Base-by-base conservation (phyloP, 1,284 basidiomycete genomes). In the Rhodofomes roseus region DNA sequence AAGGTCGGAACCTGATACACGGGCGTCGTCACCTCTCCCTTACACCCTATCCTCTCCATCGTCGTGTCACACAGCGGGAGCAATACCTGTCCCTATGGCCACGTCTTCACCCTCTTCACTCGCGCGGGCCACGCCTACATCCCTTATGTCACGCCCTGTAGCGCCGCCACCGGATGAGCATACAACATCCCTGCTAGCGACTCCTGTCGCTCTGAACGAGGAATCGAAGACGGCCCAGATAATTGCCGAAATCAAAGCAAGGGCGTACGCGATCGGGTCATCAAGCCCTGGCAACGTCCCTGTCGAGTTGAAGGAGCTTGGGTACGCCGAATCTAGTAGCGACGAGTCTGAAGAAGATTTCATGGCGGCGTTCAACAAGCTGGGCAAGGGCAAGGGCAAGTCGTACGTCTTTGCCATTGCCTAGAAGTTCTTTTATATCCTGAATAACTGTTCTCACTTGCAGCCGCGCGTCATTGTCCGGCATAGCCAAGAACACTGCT, bases 211-310 rank as follows among this genome's bases (percentile, higher is more conserved):
- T 7, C 70, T 85, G 18, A 77, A 81, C 63, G 65, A 74, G 2
- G 76, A 75, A 20, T 69, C 74, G 23, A 88, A 84, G 70, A 78
- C 87, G 1, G 78, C 79, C 18, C 73, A 78, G 63, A 76, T 89
- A 41, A 84, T 91, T 53, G 85, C 80, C 5, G 74, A 82, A 36
- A 87, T 90, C 59, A 86, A 79, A 70, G 84, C 81, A 6, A 78
- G 76, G 59, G 71, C 67, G 3, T 60, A 56, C 16, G 76, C 74
- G 27, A 74, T 67, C 20, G 65, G 69, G 16, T 76, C 75, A 34
- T 83, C 79, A 48, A 77, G 79, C 16, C 78, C 81, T 18, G 73
- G 70, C 63, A 23, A 68, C 61, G 31, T 54, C 22, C 61, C 67
- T 39, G 63, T 71, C 40, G 69, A 77, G 55, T 74, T 83, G 64